Evolutionary conservation across 176 grass and related monocot genomes (phyloP).

Genomic region (Triticum turgidum): DNA sequence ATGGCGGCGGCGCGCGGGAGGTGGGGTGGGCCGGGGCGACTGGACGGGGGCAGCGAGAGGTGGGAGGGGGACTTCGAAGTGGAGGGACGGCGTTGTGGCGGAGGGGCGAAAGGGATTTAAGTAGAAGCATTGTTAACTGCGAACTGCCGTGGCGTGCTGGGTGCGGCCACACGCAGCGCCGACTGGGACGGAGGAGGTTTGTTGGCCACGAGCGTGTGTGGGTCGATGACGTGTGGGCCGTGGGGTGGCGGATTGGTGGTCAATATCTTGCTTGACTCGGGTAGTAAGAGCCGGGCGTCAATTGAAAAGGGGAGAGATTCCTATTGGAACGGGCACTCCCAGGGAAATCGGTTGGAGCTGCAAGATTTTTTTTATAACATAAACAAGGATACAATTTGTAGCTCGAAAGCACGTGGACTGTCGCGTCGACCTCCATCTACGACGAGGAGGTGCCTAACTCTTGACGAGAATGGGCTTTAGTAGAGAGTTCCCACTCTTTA

Average conservation of each 20-base stretch:
- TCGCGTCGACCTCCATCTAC: too few relatives aligned
- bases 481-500: too few relatives aligned
- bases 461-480: too few relatives aligned
- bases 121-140: not conserved
- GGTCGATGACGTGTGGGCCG: not conserved
- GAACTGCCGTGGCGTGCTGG: not conserved
- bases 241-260: not conserved
- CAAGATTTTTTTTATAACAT: too few relatives aligned
- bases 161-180: not conserved
- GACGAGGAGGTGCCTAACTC: too few relatives aligned
- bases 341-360: not conserved
- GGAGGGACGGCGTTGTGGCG: not conserved
- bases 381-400: too few relatives aligned
- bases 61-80: not conserved
- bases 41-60: not conserved
- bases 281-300: not conserved
- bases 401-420: too few relatives aligned
- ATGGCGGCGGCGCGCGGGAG: slow-evolving; percentile 35
- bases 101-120: slow-evolving; percentile 3
- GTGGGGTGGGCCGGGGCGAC: not conserved
- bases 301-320: not conserved
- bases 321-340: not conserved
- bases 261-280: too few relatives aligned
- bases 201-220: not conserved
- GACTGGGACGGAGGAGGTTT: not conserved